Conservation (phyloP, 108 stramenopile genomes). For the Cylindrotheca fusiformis region DNA sequence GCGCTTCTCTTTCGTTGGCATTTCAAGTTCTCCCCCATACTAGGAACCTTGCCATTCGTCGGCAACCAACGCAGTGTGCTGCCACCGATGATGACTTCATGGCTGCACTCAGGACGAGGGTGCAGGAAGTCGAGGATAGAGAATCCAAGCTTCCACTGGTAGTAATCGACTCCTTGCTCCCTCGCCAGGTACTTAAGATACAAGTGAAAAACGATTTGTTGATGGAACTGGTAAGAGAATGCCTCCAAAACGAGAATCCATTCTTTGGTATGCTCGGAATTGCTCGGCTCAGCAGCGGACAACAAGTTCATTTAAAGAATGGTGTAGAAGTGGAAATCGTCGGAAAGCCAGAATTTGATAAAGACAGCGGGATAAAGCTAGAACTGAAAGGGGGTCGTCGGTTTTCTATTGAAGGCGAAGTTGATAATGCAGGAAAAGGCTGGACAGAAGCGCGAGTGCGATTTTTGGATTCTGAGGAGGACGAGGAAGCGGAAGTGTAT, state of each 20-base stretch:
- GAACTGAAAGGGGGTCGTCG: constrained; percentile 44
- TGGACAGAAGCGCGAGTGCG: constrained; percentile 63
- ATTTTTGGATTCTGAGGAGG: constrained; percentile 44
- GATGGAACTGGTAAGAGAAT: constrained; percentile 48
- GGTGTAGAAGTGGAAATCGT: constrained; percentile 67
- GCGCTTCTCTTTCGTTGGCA: too few species aligned
- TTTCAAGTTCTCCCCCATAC: too few species aligned
- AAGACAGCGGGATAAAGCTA: constrained; percentile 36
- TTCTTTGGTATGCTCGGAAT: constrained; percentile 66
- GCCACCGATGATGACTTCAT: constrained; percentile 34
- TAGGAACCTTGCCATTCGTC: too few species aligned
- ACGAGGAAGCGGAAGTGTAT: constrained; percentile 41
- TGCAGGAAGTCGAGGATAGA: constrained; percentile 36
- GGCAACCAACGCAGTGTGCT: too few species aligned
- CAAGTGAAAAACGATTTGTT: constrained; percentile 55
- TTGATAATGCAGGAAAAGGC: constrained; percentile 45
- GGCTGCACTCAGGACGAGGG: constrained; percentile 41
- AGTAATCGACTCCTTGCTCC: constrained; percentile 70
- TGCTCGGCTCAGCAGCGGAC: constrained; percentile 36
- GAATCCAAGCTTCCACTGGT: constrained; percentile 52
- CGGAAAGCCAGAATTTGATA: constrained; percentile 27
- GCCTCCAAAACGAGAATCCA: constrained; percentile 46
- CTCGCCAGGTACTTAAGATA: constrained; percentile 62
- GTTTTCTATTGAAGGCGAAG: constrained; percentile 47
- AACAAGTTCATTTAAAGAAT: constrained; percentile 40